phyloP scores from a whole-genome alignment of 2,329 filamentous ascomycete species.

The Fusarium paranaense region DNA sequence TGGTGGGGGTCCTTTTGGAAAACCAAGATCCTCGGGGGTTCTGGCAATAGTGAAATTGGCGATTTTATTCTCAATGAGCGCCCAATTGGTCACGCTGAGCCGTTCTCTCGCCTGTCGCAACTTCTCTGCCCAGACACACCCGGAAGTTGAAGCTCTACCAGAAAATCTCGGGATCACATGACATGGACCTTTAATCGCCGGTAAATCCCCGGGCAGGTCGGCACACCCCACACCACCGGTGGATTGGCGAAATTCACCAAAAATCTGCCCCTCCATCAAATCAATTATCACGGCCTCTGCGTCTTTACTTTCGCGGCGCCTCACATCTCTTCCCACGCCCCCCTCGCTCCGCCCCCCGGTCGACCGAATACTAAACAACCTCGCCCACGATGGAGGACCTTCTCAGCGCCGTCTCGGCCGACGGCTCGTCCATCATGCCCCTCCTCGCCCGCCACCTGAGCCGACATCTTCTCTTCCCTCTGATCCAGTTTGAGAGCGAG shows the following conservation, averaged over 20 bases:
- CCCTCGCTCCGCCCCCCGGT: constrained; percentile 18
- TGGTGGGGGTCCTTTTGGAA: background rate
- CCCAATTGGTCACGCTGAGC: constrained; percentile 26
- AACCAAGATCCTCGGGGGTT: background rate
- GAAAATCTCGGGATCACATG: constrained; percentile 55
- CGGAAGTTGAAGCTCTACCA: constrained; percentile 36
- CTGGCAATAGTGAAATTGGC: background rate
- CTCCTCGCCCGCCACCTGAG: constrained; percentile 93
- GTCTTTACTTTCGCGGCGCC: constrained; percentile 43
- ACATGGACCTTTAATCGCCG: constrained; percentile 43
- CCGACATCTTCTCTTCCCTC: constrained; percentile 94
- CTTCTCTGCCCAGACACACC: constrained; percentile 9
- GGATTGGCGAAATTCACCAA: constrained; percentile 56
- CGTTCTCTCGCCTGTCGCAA: constrained; percentile 29
- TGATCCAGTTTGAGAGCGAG: constrained; percentile 90
- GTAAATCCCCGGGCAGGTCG: constrained; percentile 49
- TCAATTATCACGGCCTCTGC: constrained; percentile 35
- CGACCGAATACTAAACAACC: constrained; percentile 25
- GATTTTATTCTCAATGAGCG: background rate
- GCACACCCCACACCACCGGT: constrained; percentile 52
- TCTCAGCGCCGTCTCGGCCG: constrained; percentile 67
- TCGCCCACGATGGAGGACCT: constrained; percentile 54
- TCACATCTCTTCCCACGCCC: constrained; percentile 28
- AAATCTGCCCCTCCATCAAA: constrained; percentile 56
- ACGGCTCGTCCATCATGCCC: constrained; percentile 84